phyloP scores from a whole-genome alignment of 2,329 filamentous ascomycete species.

The Chalaropsis thielavioides region DNA sequence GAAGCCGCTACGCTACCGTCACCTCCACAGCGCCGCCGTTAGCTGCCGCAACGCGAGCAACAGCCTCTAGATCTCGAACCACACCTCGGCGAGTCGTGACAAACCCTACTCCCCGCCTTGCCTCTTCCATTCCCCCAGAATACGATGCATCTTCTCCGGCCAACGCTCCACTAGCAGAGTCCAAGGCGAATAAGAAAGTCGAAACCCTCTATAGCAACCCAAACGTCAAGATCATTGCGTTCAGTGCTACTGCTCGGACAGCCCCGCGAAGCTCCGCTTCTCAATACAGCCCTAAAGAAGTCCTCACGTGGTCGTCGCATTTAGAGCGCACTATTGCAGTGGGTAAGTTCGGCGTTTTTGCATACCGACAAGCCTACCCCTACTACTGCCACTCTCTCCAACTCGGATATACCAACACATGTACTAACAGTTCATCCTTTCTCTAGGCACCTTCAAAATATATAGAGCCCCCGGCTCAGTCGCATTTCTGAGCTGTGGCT shows the following conservation, averaged over 20 bases:
- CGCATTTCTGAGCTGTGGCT: conserved; percentile 74
- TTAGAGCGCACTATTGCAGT: conserved; percentile 70
- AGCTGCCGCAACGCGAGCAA: conserved; percentile 14
- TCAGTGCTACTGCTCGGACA: conserved; percentile 29
- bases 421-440: not conserved
- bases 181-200: conserved; percentile 25
- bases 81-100: conserved; percentile 16
- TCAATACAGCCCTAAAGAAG: conserved; percentile 35
- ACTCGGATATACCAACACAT: not conserved
- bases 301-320: conserved; percentile 58
- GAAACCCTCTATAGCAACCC: conserved; percentile 65
- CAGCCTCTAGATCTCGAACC: conserved; percentile 8
- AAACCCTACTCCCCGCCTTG: conserved; percentile 12
- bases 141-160: conserved; percentile 11
- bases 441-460: conserved; percentile 56
- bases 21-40: conserved; percentile 14
- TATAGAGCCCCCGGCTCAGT: conserved; percentile 78
- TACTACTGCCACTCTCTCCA: not conserved
- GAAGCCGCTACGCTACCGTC: conserved; percentile 13
- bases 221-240: conserved; percentile 51
- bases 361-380: not conserved
- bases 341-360: conserved; percentile 33
- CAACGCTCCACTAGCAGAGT: conserved; percentile 8
- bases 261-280: conserved; percentile 22
- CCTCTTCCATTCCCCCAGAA: conserved; percentile 5